These are phyloP conservation scores for Adansonia gregorii DNA, from an alignment of 441 rosid species.

Conservation along the genomic window DNA sequence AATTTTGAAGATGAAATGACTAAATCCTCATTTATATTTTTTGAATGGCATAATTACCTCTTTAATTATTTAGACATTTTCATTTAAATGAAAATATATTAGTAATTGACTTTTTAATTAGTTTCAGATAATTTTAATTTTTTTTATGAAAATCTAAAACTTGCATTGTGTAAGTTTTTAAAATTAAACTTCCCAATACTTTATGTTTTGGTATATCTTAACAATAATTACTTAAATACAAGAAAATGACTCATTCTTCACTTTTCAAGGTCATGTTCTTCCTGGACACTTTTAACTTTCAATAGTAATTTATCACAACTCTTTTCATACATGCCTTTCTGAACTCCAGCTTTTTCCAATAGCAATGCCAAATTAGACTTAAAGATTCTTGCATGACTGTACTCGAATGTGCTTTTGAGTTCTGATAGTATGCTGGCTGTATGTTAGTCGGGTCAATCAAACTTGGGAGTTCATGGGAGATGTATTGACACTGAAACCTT, in stretches of 20 bases:
- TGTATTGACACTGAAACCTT: slow-evolving; percentile 14
- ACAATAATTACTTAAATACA: not conserved
- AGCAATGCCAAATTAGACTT: not conserved
- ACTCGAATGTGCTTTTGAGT: not conserved
- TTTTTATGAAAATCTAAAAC: not conserved
- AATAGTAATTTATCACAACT: too few relatives aligned
- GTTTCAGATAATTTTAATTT: not conserved
- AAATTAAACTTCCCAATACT: not conserved
- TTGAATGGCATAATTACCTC: not conserved
- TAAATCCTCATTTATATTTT: not conserved
- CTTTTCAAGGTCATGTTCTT: not conserved
- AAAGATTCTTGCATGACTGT: not conserved
- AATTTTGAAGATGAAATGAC: not conserved
- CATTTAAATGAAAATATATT: not conserved
- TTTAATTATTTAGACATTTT: slow-evolving; percentile 10
- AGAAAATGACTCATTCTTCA: not conserved
- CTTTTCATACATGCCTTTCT: not conserved
- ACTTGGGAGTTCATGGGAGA: not conserved
- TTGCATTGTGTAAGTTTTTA: not conserved
- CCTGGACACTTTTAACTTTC: not conserved
- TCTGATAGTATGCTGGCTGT: not conserved
- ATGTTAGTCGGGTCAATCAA: not conserved
- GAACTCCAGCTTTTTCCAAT: not conserved
- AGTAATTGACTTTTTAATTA: not conserved
- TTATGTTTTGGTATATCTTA: not conserved